Base-by-base conservation (phyloP, 164 flowering plant genomes). In the Paratinospora sagittata region DNA sequence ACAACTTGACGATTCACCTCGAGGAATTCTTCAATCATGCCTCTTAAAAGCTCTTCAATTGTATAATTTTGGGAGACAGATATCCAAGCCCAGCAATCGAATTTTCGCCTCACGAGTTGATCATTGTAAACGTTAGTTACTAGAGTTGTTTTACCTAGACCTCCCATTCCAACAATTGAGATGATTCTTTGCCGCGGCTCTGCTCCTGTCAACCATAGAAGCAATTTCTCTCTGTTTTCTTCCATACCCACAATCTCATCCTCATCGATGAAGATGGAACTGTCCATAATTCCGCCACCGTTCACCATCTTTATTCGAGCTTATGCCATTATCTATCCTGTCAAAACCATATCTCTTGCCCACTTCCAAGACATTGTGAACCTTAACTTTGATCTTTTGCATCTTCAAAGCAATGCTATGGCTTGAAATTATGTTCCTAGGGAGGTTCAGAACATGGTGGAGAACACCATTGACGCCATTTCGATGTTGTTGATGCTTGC, bases 111-210 rank as follows among this genome's bases (percentile, higher is more conserved):
- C 0, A 81, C 73, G 0, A 2, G 30, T 19, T 27, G 73, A 12
- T 70, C 72, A 24, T 76, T 68, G 77, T 66, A 87, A 27, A 74
- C 71, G 8, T 78, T 75, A 1, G 73, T 67, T 14, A 71, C 86
- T 1, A 87, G 75, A 58, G 84, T 82, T 3, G 89, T 88, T 77
- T 88, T 88, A 3, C 89, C 91, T 0, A 78, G 67, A 10, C 91
- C 91, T 1, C 87, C 87, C 87, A 84, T 84, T 5, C 92, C 92
- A n/a, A 81, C 77, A 61, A 88, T 70, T 23, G 88, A 82, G 33
- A 83, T 47, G n/a, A 83, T 68, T 16, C 63, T 75, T 8, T 76
- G 71, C 5, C 78, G 70, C 3, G 75, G 72, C 16, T 83, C 85
- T 7, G 62, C 85, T 3, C 76, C 82, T 8, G 39, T 33, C 27